phyloP scores from a whole-genome alignment of 2,329 filamentous ascomycete species.

The Alternaria panax region DNA sequence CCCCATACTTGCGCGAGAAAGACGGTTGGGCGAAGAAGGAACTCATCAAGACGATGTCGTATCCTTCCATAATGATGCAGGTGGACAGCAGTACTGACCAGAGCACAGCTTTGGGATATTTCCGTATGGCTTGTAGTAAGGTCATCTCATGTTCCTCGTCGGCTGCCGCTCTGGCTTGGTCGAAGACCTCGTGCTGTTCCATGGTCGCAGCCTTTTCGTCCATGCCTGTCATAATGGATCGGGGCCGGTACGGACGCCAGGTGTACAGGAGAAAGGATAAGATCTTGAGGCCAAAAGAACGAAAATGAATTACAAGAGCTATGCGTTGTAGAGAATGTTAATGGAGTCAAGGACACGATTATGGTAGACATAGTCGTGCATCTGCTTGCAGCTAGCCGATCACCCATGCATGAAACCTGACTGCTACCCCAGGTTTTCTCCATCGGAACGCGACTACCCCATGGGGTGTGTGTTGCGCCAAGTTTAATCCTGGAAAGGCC shows the following conservation, averaged over 20 bases:
- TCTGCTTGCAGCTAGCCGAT: not conserved
- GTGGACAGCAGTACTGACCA: constrained; percentile 85
- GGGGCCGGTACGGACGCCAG: not conserved
- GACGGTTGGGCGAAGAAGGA: constrained; percentile 68
- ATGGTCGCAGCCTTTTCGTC: constrained; percentile 7
- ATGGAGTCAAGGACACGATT: not conserved
- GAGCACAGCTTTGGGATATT: constrained; percentile 82
- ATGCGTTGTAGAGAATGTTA: not conserved
- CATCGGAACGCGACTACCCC: not conserved
- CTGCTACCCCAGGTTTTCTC: constrained; percentile 3
- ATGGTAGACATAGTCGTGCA: constrained; percentile 2
- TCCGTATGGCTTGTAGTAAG: constrained; percentile 72
- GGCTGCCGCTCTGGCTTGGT: constrained; percentile 16
- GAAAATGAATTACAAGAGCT: not conserved
- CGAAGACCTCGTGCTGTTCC: constrained; percentile 14
- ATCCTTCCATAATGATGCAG: constrained; percentile 88
- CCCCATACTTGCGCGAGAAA: constrained; percentile 52
- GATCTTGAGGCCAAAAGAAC: not conserved
- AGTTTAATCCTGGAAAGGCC: not conserved
- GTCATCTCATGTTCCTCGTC: constrained; percentile 42
- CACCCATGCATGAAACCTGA: not conserved
- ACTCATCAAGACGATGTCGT: constrained; percentile 78
- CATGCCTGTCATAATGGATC: constrained; percentile 1
- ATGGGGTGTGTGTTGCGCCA: not conserved
- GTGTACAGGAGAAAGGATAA: not conserved